Conservation (phyloP, 495 filamentous ascomycete genomes). For the Penicillium cosmopolitanum region DNA sequence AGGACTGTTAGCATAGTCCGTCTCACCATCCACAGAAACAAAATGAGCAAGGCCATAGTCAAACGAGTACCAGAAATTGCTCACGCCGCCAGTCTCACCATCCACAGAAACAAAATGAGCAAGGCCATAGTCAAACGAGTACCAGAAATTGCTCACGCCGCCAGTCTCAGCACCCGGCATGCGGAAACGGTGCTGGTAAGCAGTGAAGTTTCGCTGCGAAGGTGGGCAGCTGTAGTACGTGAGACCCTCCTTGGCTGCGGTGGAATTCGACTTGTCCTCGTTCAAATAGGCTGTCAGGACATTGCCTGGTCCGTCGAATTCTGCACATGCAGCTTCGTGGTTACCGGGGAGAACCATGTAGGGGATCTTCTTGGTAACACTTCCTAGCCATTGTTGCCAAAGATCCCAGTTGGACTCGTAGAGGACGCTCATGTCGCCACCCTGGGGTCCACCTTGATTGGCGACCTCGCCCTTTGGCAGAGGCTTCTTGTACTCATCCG, state of each 20-base stretch:
- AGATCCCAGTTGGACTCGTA: conserved; percentile 56
- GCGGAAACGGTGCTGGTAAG: conserved; percentile 54
- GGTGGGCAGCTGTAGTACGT: conserved; percentile 58
- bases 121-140: conserved; percentile 61
- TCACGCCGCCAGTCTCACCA: conserved; percentile 48
- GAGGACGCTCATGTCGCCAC: conserved; percentile 54
- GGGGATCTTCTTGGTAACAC: conserved; percentile 43
- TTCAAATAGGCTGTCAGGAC: conserved; percentile 52
- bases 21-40: conserved; percentile 53
- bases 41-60: conserved; percentile 59
- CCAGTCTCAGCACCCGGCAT: conserved; percentile 52
- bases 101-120: conserved; percentile 54
- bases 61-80: conserved; percentile 63
- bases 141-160: conserved; percentile 59
- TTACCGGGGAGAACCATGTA: conserved; percentile 54
- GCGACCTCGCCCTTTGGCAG: conserved; percentile 50
- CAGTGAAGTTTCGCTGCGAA: conserved; percentile 61
- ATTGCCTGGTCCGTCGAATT: conserved; percentile 54
- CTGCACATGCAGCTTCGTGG: conserved; percentile 53
- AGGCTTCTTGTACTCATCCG: conserved; percentile 44
- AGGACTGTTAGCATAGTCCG: conserved; percentile 51
- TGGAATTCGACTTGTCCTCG: conserved; percentile 34
- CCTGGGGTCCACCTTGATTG: conserved; percentile 51
- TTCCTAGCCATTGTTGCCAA: conserved; percentile 51
- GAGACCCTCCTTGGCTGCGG: conserved; percentile 31